Percentiles rank a stretch among this genome's conserved stretches.
These are phyloP conservation scores for Candida michaelii DNA, from an alignment of 805 yeast genomes.

Conservation along the genomic window DNA sequence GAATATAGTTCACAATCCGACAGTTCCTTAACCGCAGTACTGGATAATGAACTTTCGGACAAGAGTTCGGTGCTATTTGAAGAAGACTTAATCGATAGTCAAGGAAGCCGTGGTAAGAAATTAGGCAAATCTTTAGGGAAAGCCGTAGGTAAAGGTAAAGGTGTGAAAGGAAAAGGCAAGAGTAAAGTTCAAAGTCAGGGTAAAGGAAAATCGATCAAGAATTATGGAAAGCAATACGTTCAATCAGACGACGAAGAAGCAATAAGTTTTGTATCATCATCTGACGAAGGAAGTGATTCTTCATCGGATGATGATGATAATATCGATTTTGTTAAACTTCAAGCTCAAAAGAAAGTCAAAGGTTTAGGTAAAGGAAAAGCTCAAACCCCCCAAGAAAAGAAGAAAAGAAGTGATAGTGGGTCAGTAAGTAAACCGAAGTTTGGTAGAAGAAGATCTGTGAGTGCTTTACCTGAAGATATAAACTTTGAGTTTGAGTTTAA, in stretches of 20 bases:
- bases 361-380: slow-evolving; percentile 37
- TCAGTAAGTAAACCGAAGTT: slow-evolving; percentile 23
- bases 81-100: neutral
- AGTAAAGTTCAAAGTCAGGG: slow-evolving; percentile 9
- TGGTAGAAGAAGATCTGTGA: slow-evolving; percentile 37
- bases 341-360: slow-evolving; percentile 63
- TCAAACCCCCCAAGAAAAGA: neutral
- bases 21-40: slow-evolving; percentile 41
- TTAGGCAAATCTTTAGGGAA: slow-evolving; percentile 1
- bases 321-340: slow-evolving; percentile 70
- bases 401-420: slow-evolving; percentile 11
- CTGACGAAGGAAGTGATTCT: slow-evolving; percentile 30
- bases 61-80: slow-evolving; percentile 8
- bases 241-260: slow-evolving; percentile 5
- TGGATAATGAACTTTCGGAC: slow-evolving; percentile 23
- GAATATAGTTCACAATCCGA: slow-evolving; percentile 29
- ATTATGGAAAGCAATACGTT: neutral
- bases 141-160: slow-evolving; percentile 5
- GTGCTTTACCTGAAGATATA: slow-evolving; percentile 43
- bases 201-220: slow-evolving; percentile 9
- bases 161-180: neutral
- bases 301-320: slow-evolving; percentile 62
- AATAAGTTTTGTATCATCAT: slow-evolving; percentile 12
- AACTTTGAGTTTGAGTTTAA: slow-evolving; percentile 44
- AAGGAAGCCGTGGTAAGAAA: neutral